These are phyloP conservation scores for Xylaria venustula DNA, from an alignment of 495 filamentous ascomycete genomes.

Conservation along the genomic window DNA sequence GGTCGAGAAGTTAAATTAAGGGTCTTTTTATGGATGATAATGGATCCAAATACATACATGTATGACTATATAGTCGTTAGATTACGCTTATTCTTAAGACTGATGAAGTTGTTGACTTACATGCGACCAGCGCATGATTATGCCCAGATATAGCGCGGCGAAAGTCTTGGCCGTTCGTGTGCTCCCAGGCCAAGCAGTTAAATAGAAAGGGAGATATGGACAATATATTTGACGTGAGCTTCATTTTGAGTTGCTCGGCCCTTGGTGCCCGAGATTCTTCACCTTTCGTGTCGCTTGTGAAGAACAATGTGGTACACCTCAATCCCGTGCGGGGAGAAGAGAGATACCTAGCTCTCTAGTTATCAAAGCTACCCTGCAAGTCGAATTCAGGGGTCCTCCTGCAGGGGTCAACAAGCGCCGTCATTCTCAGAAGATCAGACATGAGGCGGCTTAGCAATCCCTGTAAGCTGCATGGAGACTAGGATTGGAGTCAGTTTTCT, in stretches of 20 bases:
- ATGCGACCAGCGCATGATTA: conserved; percentile 43
- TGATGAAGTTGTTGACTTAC: conserved; percentile 40
- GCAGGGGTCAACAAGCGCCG: conserved; percentile 3
- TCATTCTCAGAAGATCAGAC: conserved; percentile 9
- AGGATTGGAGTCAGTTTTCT: conserved; percentile 7
- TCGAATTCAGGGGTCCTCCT: conserved; percentile 3
- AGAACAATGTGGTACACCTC: no score
- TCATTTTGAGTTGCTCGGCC: conserved; percentile 22
- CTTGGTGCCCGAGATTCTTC: no score
- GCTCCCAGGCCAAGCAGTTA: conserved; percentile 33
- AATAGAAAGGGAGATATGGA: conserved; percentile 13
- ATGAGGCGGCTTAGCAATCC: not conserved
- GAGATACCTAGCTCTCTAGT: not conserved
- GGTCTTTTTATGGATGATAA: no score
- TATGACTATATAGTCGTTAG: conserved; percentile 12
- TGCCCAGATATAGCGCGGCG: conserved; percentile 27
- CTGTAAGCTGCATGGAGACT: conserved; percentile 15
- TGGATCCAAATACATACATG: conserved; percentile 16
- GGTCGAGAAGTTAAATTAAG: no score
- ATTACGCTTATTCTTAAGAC: not conserved
- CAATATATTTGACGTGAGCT: conserved; percentile 13
- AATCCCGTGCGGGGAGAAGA: not conserved
- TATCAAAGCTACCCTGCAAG: conserved; percentile 20
- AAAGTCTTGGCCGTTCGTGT: conserved; percentile 30
- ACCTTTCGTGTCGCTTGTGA: no score